Evolutionary conservation across 2,329 filamentous ascomycete genomes (phyloP), one percentile per base, ranked within the genome.

Genomic region (Chrysosphaeria jannelii): DNA sequence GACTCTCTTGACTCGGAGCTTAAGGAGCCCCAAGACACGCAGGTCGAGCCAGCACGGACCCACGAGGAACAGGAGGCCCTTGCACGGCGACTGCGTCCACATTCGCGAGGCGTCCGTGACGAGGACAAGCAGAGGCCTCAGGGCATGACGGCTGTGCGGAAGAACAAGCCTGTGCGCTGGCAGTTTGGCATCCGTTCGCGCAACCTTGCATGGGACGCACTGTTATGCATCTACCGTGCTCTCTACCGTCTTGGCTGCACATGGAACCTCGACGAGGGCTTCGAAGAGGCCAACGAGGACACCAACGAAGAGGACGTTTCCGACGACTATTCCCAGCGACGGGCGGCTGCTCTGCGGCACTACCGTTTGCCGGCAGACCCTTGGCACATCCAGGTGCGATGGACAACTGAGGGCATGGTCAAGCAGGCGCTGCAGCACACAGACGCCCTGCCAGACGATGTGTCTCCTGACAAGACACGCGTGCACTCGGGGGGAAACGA

Each of bases 151-250:
- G 61, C 60, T 1, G 56, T 65, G 22, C 76, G 72, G 48, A 78
- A 74, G 41, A 46, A 54, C 5, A 78, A 74, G 37, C 71, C 71
- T 1, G 74, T 79, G 10, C 75, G 81, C 33, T 97, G 85, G 85
- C 85, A 97, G 41, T 97, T 97, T 39, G 85, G 85, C 27, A 97
- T 97, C 30, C 63, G 85, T 18, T 90, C 76, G 21, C 65, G 85
- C 23, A 97, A 93, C 37, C 71, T 76, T 26, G 85, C 85, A 1
- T 76, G 79, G 36, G 85, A 97, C 42, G 85, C 85, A 0, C 70
- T 97, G 43, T 51, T 89, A 13, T 91, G 81, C 36, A 85, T 97
- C 26, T 91, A 91, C 51, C 78, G 81, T 41, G 79, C 85, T 1
- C 50, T 97, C 20, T 55, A 66, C 29, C 79, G 79, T 33, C 66